A percentile compares a stretch with the other conserved stretches of the same genome.
These are phyloP conservation scores for Clarireedia paspali DNA, from an alignment of 2,329 filamentous ascomycete genomes.

Conservation along the genomic window DNA sequence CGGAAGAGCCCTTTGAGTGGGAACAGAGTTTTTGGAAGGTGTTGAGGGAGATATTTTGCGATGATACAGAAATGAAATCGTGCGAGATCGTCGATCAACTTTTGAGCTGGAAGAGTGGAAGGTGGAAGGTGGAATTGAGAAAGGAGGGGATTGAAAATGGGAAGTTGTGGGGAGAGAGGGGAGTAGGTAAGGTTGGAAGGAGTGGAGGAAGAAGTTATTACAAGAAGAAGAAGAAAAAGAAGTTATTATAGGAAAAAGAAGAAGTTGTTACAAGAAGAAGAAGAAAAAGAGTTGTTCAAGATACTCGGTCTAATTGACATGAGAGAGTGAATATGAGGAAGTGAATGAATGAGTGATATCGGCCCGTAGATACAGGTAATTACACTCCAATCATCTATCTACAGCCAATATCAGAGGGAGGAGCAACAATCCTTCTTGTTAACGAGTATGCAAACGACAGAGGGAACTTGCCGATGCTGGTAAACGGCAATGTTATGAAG, in stretches of 20 bases:
- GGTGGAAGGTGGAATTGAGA: not conserved
- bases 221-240: not conserved
- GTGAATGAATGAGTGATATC: too few relatives aligned
- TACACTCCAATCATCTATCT: too few relatives aligned
- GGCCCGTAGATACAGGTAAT: not conserved
- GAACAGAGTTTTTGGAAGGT: not conserved
- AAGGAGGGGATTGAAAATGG: too few relatives aligned
- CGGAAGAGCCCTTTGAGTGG: not conserved
- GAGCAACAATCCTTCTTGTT: not conserved
- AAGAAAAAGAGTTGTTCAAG: not conserved
- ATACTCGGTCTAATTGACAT: too few relatives aligned
- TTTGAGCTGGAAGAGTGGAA: not conserved
- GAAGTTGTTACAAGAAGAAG: not conserved
- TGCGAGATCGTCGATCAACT: not conserved
- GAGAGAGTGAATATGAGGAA: too few relatives aligned
- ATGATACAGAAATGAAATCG: too few relatives aligned
- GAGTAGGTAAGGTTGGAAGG: not conserved
- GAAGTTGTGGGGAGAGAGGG: not conserved
- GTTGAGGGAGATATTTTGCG: not conserved
- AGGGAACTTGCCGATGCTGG: too few relatives aligned
- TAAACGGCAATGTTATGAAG: too few relatives aligned
- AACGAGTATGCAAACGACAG: too few relatives aligned
- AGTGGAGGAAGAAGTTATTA: not conserved
- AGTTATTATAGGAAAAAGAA: not conserved
- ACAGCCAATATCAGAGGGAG: not conserved